Conservation (phyloP, 148 eudicot species). For the Cornus suecica region DNA sequence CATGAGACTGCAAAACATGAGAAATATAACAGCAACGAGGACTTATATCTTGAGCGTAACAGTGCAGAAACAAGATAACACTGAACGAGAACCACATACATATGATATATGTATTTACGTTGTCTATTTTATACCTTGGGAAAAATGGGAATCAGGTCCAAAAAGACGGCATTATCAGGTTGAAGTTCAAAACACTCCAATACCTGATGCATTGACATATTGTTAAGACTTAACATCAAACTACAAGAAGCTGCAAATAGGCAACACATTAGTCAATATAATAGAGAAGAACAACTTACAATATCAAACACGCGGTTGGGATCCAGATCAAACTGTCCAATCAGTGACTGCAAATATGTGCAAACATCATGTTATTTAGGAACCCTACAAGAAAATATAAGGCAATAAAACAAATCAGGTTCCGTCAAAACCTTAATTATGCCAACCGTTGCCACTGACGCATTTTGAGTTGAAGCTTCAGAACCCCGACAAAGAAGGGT, state of each 20-base stretch:
- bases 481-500: conserved; percentile 92
- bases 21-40: not conserved
- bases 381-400: not conserved
- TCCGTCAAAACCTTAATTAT: conserved; percentile 69
- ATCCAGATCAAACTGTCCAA: conserved; percentile 98
- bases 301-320: conserved; percentile 98
- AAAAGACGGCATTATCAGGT: conserved; percentile 68
- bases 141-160: conserved; percentile 90
- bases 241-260: conserved; percentile 1
- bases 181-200: conserved; percentile 97
- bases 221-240: not conserved
- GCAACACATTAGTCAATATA: not conserved
- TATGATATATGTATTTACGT: not conserved
- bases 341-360: conserved; percentile 72
- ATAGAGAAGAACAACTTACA: conserved; percentile 50
- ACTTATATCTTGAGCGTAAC: not conserved
- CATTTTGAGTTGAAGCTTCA: conserved; percentile 45
- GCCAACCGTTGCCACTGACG: conserved; percentile 80
- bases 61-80: not conserved
- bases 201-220: conserved; percentile 42
- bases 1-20: conserved; percentile 74
- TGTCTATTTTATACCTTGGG: conserved; percentile 61
- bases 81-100: not conserved
- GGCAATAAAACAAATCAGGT: conserved; percentile 13
- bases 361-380: conserved; percentile 13